These are phyloP conservation scores for Eutrema japonicum DNA, from an alignment of 345 rosid genomes.

Conservation along the genomic window DNA sequence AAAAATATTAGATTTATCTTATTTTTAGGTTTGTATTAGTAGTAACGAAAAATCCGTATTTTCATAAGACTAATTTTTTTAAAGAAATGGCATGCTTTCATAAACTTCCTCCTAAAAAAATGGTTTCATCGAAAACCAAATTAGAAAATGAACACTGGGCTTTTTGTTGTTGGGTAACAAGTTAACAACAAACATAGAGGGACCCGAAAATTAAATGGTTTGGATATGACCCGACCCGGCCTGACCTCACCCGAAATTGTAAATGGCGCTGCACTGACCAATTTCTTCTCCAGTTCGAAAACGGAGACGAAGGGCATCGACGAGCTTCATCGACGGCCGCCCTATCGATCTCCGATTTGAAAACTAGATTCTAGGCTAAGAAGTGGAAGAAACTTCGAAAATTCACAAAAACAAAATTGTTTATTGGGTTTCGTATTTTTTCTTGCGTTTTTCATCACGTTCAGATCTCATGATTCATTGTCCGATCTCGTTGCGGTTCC, in stretches of 20 bases:
- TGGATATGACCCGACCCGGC: not conserved
- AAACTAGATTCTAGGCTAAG: not conserved
- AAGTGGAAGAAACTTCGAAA: conserved; percentile 9
- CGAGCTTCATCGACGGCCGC: conserved; percentile 27
- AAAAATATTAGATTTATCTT: too few species aligned
- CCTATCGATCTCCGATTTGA: conserved; percentile 27
- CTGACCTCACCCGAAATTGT: not conserved
- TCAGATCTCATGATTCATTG: conserved; percentile 39
- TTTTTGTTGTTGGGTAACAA: not conserved
- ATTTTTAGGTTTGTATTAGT: too few species aligned
- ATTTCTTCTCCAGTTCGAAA: conserved; percentile 31
- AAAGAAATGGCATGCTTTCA: too few species aligned
- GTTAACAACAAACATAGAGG: too few species aligned
- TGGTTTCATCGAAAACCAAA: too few species aligned
- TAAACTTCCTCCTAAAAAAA: too few species aligned
- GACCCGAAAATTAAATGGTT: not conserved
- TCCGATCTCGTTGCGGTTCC: conserved; percentile 18
- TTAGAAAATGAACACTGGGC: too few species aligned
- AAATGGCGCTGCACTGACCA: conserved; percentile 20
- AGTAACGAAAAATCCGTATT: too few species aligned
- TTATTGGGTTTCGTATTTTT: not conserved
- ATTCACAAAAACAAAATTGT: not conserved
- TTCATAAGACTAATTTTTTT: too few species aligned
- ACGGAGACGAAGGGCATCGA: conserved; percentile 31
- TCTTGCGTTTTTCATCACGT: conserved; percentile 3